Percentiles rank a stretch among this genome's conserved stretches.
Evolutionary conservation across 139 green algal species (phyloP).

Genomic region (Picochlorum sp.): DNA sequence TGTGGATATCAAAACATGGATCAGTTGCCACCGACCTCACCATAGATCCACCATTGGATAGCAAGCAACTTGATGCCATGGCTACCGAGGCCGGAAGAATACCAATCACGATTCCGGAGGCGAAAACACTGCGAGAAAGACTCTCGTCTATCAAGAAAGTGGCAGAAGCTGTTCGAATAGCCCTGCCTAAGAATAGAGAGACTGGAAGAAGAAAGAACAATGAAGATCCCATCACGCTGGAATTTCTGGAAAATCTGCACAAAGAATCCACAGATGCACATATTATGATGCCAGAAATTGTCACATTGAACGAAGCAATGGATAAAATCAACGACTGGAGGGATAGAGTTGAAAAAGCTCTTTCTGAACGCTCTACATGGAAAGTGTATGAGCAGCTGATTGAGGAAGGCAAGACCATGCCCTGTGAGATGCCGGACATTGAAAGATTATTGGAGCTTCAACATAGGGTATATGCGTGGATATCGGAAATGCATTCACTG

Average conservation of each 20-base stretch:
- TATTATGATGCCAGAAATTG: conserved; percentile 31
- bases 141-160: conserved; percentile 33
- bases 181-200: conserved; percentile 19
- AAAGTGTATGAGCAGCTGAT: conserved; percentile 15
- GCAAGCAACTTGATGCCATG: conserved; percentile 28
- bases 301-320: conserved; percentile 18
- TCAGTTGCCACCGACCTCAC: neutral
- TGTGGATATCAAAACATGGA: conserved; percentile 13
- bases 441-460: conserved; percentile 20
- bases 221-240: conserved; percentile 8
- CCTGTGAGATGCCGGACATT: conserved; percentile 28
- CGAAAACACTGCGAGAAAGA: conserved; percentile 27
- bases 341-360: conserved; percentile 14
- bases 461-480: conserved; percentile 26
- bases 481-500: conserved; percentile 5
- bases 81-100: conserved; percentile 24
- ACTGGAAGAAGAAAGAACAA: conserved; percentile 2
- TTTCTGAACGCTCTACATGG: conserved; percentile 6
- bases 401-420: conserved; percentile 20
- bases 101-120: conserved; percentile 29
- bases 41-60: conserved; percentile 8
- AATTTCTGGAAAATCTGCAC: conserved; percentile 24
- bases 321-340: conserved; percentile 31
- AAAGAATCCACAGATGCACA: conserved; percentile 11
- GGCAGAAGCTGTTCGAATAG: conserved; percentile 15